A percentile compares a stretch with the other conserved stretches of the same genome.
phyloP scores from a whole-genome alignment of 768 basidiomycete species.

The Lactarius hatsudake region DNA sequence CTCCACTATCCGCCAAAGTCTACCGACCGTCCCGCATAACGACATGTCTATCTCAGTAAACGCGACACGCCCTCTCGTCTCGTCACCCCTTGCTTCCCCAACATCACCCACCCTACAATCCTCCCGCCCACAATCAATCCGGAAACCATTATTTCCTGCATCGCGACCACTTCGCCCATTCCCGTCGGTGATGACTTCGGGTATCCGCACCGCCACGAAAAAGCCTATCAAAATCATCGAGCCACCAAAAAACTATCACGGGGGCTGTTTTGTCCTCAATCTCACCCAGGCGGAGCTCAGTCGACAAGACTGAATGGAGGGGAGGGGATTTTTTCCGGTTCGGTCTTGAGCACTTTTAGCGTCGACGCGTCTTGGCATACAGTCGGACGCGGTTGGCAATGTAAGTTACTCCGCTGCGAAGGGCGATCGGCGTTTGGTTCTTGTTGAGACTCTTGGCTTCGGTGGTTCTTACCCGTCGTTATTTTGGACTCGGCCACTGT shows the following conservation, averaged over 20 bases:
- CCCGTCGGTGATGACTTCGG: slow-evolving; percentile 51
- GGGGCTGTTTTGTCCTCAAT: slow-evolving; percentile 65
- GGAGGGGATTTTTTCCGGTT: background rate
- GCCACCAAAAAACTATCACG: slow-evolving; percentile 68
- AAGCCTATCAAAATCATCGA: slow-evolving; percentile 74
- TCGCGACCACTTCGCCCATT: slow-evolving; percentile 82
- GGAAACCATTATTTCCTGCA: slow-evolving; percentile 50
- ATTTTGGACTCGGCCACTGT: slow-evolving; percentile 5
- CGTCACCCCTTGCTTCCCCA: slow-evolving; percentile 26
- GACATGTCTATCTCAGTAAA: slow-evolving; percentile 55
- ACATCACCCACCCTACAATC: slow-evolving; percentile 4
- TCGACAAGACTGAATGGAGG: slow-evolving; percentile 49
- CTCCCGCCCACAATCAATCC: slow-evolving; percentile 36
- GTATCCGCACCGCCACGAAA: slow-evolving; percentile 30
- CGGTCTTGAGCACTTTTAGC: background rate
- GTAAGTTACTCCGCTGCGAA: background rate
- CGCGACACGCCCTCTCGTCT: slow-evolving; percentile 24
- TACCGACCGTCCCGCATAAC: slow-evolving; percentile 36
- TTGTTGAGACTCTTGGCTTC: background rate
- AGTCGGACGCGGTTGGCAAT: background rate
- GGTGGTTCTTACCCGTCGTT: background rate
- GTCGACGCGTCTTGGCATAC: background rate
- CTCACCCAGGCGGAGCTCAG: slow-evolving; percentile 83
- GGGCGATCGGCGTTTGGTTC: background rate
- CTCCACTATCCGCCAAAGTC: slow-evolving; percentile 36